Conservation (phyloP, 768 basidiomycete species). For the Phlebiopsis gigantea region DNA sequence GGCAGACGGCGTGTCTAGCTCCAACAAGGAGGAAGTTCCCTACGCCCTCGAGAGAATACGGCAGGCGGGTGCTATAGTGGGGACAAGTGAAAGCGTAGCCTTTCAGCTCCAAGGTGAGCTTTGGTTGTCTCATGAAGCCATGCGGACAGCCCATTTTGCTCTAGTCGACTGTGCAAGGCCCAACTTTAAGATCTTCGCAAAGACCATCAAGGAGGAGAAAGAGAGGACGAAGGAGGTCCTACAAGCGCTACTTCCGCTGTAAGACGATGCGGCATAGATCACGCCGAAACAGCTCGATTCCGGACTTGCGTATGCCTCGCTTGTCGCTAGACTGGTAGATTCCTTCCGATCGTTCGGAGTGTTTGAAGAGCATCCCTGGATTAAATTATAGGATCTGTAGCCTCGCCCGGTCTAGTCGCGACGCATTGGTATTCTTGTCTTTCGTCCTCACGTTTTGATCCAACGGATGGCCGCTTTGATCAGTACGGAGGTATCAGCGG, state of each 20-base stretch:
- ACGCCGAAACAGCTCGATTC: not conserved
- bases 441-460: not conserved
- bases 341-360: not conserved
- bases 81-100: constrained; percentile 75
- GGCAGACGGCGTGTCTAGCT: constrained; percentile 82
- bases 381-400: not conserved
- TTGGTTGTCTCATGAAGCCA: constrained; percentile 11
- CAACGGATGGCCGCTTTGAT: not conserved
- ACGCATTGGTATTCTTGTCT: too few relatives aligned
- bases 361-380: not conserved
- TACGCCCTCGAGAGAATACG: constrained; percentile 67
- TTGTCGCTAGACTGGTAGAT: not conserved
- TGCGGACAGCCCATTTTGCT: constrained; percentile 13
- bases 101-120: constrained; percentile 68
- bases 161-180: constrained; percentile 56
- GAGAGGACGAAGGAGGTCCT: constrained; percentile 24
- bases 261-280: not conserved
- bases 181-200: constrained; percentile 68
- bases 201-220: constrained; percentile 74
- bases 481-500: not conserved
- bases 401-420: not conserved
- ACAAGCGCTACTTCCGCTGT: constrained; percentile 11
- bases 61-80: constrained; percentile 68
- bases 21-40: constrained; percentile 74
- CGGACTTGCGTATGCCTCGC: not conserved